phyloP scores from a whole-genome alignment of 2,329 filamentous ascomycete species.

The Paracoccidioides lutzii region DNA sequence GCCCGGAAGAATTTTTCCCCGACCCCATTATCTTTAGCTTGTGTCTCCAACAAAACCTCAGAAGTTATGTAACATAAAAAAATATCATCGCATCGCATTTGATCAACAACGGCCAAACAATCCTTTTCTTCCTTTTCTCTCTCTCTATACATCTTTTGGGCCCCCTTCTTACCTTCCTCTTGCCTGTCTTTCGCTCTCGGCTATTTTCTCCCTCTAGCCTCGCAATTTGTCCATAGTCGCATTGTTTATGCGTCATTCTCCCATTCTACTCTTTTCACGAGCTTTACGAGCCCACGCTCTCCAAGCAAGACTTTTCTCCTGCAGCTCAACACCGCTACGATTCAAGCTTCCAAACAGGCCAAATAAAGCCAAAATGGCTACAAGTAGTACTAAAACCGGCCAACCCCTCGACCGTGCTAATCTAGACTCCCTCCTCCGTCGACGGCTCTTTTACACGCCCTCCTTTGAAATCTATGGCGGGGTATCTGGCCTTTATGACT shows the following conservation, averaged over 20 bases:
- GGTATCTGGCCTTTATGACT: conserved; percentile 81
- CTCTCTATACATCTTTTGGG: neutral
- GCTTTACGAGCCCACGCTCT: conserved; percentile 18
- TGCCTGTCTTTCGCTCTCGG: conserved; percentile 3
- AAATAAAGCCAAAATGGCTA: conserved; percentile 38
- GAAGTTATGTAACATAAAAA: neutral
- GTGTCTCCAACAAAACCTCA: neutral
- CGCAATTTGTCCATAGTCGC: neutral
- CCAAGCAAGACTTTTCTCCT: conserved; percentile 29
- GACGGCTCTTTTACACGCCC: conserved; percentile 87
- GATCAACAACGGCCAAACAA: too few relatives aligned
- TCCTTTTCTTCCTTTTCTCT: neutral
- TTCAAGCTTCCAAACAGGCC: conserved; percentile 19
- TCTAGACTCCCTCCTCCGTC: conserved; percentile 74
- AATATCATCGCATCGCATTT: neutral
- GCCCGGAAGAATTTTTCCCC: conserved; percentile 18
- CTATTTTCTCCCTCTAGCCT: neutral
- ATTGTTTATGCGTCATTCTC: conserved; percentile 29
- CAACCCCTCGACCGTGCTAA: conserved; percentile 72
- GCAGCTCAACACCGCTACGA: conserved; percentile 23
- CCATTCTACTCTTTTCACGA: conserved; percentile 24
- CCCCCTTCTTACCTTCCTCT: conserved; percentile 1
- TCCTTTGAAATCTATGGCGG: conserved; percentile 93
- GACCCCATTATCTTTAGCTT: neutral
- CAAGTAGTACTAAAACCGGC: conserved; percentile 69